Evolutionary conservation across 2,329 filamentous ascomycete genomes (phyloP).

Genomic region (Sporothrix dimorphospora): DNA sequence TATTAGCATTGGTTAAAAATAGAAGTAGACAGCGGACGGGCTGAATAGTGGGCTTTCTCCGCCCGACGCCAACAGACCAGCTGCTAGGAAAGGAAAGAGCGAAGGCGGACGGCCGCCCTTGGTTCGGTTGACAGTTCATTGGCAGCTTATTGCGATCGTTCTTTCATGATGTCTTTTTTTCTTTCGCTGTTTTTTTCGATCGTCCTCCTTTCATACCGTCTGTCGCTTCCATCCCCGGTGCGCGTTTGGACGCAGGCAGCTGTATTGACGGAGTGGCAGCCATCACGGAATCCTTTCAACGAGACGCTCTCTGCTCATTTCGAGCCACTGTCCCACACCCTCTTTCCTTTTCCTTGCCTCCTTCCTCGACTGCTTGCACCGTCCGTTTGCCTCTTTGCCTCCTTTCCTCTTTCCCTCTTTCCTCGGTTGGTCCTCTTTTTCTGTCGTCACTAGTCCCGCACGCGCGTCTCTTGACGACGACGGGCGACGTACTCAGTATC

Average conservation of each 20-base stretch:
- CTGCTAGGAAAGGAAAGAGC: neutral
- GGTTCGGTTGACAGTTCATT: neutral
- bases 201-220: neutral
- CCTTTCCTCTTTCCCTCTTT: neutral
- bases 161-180: neutral
- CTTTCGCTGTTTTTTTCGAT: too few species aligned
- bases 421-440: neutral
- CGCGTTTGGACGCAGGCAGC: neutral
- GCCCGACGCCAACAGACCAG: neutral
- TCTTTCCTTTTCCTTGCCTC: neutral
- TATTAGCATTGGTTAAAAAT: neutral
- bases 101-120: neutral
- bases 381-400: neutral
- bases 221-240: neutral
- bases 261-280: neutral
- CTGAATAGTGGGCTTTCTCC: slow-evolving; percentile 1
- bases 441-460: neutral
- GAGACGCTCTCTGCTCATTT: neutral
- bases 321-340: neutral
- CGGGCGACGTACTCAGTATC: neutral
- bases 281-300: neutral
- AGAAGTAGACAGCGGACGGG: neutral
- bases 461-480: slow-evolving; percentile 21
- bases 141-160: neutral
- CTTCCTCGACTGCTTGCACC: neutral